Evolutionary conservation across 306 rosid species (phyloP), one percentile per base, ranked within the genome.

Genomic region (Alnus rubra): DNA sequence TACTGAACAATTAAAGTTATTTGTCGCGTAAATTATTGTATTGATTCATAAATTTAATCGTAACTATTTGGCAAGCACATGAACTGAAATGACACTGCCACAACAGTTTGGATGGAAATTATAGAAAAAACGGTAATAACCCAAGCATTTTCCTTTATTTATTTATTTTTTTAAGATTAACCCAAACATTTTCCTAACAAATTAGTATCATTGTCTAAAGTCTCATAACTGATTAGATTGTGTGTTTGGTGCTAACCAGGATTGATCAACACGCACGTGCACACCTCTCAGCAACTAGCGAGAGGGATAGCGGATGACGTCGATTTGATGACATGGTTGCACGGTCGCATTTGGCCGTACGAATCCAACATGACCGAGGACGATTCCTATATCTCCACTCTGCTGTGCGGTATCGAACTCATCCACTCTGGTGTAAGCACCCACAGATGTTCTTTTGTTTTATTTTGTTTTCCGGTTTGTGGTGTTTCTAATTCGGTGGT

Each of bases 301-400:
- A 86, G 98, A 76, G 95, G 98, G 81, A 92, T 94, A 10, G 97
- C 97, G 0, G 98, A 94, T n/a, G 98, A 94, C 50, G 98, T 94
- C 49, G 96, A 94, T 79, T 76, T 94, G 73, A 74, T 94, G 80
- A 94, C 98, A 0, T 94, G 98, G 98, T 79, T 94, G 81, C 97
- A 90, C 65, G 76, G 74, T 54, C 96, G 98, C 52, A 90, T 94
- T 53, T 92, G 98, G 98, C 98, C 98, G 4, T 94, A 89, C 86
- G 97, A 92, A 84, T 90, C 98, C 55, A 87, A 69, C 89, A 89
- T 92, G 97, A 87, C 89, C 1, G 87, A 90, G 56, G 78, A 94
- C 18, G 96, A 94, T 75, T 94, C 98, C 0, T 94, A 86, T 76
- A 65, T 94, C 69, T 92, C 97, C 60, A 89, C 94, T 76, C 67